Evolutionary conservation across 495 filamentous ascomycete genomes (phyloP), one percentile per base, ranked within the genome.

Genomic region (Staphylotrichum longicolle): DNA sequence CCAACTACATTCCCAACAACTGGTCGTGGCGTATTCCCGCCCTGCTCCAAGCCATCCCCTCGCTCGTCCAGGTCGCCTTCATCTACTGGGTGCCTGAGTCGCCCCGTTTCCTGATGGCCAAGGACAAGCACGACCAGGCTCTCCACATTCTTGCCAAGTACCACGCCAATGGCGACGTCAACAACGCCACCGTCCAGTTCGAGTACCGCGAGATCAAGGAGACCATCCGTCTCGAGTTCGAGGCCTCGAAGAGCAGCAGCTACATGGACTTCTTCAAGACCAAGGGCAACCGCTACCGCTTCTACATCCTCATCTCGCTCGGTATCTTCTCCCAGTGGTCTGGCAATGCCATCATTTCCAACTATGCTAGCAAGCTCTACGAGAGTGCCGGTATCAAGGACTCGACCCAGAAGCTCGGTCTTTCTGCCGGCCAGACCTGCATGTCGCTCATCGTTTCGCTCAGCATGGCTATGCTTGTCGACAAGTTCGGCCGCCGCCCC

Each of bases 301-400:
- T 89, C 5, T 57, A 71, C 44, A 72, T 90, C 33, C 79, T 86
- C 39, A 70, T 86, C 42, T 80, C 80, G 27, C 75, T 87, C 37
- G 85, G 85, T 65, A 66, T 86, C 66, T 83, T 87, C 74, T 84
- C 84, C 8, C 88, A 91, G 77, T 89, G 83, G 78, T 85, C 82
- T 54, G 87, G 87, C 54, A 89, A 89, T 65, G 82, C 81, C 58
- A 80, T 87, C 44, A 82, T 88, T 66, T 84, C 81, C 51, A 88
- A 89, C 76, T 89, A 86, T 67, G 74, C 84, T 49, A 76, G 72
- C 46, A 74, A 74, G 52, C 80, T 89, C 65, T 83, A 88, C 61
- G 68, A 78, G 46, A 79, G 76, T 14, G 81, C 84, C 40, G 86
- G 87, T 45, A 74, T 86, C 58, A 79, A 61, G 5, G 76, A 82